These are phyloP conservation scores for Lactarius sp. DNA, from an alignment of 768 basidiomycete species.

Conservation along the genomic window DNA sequence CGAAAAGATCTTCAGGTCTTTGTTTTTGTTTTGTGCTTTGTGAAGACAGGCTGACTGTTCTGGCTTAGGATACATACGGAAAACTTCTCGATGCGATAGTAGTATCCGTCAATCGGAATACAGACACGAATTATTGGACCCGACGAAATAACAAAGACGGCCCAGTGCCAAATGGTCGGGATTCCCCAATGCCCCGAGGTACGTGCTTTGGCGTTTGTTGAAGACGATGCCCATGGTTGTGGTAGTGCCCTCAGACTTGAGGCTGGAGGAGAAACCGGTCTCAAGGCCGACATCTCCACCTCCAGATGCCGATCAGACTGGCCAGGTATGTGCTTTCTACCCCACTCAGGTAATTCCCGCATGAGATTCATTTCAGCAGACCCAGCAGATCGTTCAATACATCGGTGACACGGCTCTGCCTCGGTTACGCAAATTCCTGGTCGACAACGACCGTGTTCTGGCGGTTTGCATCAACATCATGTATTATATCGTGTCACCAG, in stretches of 20 bases:
- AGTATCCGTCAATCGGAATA: constrained; percentile 63
- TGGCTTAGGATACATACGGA: constrained; percentile 66
- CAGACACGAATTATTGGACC: constrained; percentile 77
- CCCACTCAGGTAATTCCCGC: neutral
- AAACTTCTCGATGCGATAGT: constrained; percentile 82
- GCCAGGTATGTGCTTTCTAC: constrained; percentile 38
- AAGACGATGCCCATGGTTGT: neutral
- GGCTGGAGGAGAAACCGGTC: constrained; percentile 59
- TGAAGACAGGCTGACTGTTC: constrained; percentile 2
- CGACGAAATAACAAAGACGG: constrained; percentile 63
- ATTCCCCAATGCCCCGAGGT: constrained; percentile 64
- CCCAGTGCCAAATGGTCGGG: constrained; percentile 57
- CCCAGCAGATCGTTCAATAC: constrained; percentile 59
- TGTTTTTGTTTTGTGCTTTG: neutral
- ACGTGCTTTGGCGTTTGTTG: constrained; percentile 21
- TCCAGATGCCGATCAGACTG: constrained; percentile 39
- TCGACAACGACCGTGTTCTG: constrained; percentile 79
- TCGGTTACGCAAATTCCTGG: constrained; percentile 68
- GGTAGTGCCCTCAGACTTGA: constrained; percentile 34
- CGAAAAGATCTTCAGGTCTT: constrained; percentile 83
- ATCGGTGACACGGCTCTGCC: constrained; percentile 67
- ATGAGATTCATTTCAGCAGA: neutral
- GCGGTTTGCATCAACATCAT: constrained; percentile 79
- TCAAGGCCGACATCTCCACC: constrained; percentile 39
- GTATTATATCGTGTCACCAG: constrained; percentile 77